Percentiles rank a stretch among this genome's conserved stretches.
Conservation (phyloP, 2,329 filamentous ascomycete genomes). For the Lecanicillium sp. region DNA sequence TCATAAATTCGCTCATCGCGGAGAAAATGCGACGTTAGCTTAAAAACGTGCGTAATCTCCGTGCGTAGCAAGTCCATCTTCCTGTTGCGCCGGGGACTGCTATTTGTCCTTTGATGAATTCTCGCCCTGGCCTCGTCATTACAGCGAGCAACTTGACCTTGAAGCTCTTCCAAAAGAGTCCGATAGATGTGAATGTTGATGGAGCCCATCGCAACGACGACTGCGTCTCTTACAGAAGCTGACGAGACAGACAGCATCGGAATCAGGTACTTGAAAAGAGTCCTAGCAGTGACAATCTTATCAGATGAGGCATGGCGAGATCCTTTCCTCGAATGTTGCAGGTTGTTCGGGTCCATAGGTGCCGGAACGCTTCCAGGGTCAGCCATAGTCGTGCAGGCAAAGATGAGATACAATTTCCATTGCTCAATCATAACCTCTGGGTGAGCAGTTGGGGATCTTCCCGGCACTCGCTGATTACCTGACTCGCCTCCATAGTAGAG, state of each 20-base stretch:
- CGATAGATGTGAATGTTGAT: slow-evolving; percentile 94
- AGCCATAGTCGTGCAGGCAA: slow-evolving; percentile 90
- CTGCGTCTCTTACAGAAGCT: slow-evolving; percentile 75
- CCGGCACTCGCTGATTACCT: slow-evolving; percentile 41
- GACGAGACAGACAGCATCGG: slow-evolving; percentile 77
- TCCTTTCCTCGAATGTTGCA: slow-evolving; percentile 71
- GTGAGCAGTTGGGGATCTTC: slow-evolving; percentile 58
- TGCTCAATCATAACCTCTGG: slow-evolving; percentile 89
- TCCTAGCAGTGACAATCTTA: slow-evolving; percentile 80
- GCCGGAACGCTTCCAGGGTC: slow-evolving; percentile 57
- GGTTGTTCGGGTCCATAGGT: slow-evolving; percentile 35
- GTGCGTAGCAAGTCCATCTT: slow-evolving; percentile 83
- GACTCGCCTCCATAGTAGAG: slow-evolving; percentile 54
- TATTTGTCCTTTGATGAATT: slow-evolving; percentile 79
- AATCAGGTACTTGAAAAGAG: slow-evolving; percentile 85
- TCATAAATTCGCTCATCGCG: slow-evolving; percentile 69
- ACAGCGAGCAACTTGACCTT: slow-evolving; percentile 76
- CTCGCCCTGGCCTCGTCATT: slow-evolving; percentile 82
- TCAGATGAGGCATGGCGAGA: slow-evolving; percentile 62
- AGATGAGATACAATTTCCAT: slow-evolving; percentile 95
- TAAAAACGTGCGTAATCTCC: slow-evolving; percentile 94
- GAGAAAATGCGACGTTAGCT: slow-evolving; percentile 84
- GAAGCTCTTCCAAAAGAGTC: slow-evolving; percentile 80
- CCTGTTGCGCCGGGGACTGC: slow-evolving; percentile 70
- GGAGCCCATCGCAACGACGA: slow-evolving; percentile 84